A percentile compares a stretch with the other conserved stretches of the same genome.
phyloP scores from a whole-genome alignment of 129 eudicot genomes.

The Heracleum sosnowskyi region DNA sequence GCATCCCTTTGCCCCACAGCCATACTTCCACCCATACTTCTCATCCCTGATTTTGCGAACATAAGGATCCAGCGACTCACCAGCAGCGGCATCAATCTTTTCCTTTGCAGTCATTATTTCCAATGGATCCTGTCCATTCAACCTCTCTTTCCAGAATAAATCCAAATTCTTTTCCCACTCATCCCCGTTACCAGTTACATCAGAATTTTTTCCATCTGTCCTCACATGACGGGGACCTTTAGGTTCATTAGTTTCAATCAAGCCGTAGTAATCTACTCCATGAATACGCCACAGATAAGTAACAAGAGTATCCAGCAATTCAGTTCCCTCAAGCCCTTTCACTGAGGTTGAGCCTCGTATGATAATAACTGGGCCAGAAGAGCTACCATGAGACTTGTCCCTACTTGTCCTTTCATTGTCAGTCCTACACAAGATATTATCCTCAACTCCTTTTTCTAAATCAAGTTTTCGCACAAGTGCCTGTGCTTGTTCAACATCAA shows the following conservation, averaged over 20 bases:
- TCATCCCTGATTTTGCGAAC: conserved; percentile 96
- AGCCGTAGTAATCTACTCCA: conserved; percentile 85
- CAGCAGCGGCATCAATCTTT: conserved; percentile 89
- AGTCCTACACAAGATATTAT: conserved; percentile 62
- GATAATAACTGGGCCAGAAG: conserved; percentile 78
- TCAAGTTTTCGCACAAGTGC: conserved; percentile 89
- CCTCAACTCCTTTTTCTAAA: conserved; percentile 79
- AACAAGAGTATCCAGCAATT: conserved; percentile 85
- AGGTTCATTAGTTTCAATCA: conserved; percentile 67
- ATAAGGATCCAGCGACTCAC: conserved; percentile 82
- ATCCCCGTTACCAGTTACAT: conserved; percentile 34
- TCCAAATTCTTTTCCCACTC: conserved; percentile 94
- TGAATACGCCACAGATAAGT: conserved; percentile 96
- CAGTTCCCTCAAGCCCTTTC: conserved; percentile 91
- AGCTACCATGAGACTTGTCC: conserved; percentile 73
- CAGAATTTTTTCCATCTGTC: conserved; percentile 53
- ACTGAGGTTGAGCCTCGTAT: conserved; percentile 69
- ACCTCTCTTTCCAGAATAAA: conserved; percentile 79
- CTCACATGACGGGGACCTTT: conserved; percentile 88
- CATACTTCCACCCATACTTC: conserved; percentile 98
- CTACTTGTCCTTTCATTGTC: conserved; percentile 70
- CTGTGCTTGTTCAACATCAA: conserved; percentile 76
- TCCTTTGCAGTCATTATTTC: conserved; percentile 93
- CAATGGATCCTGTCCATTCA: conserved; percentile 81
- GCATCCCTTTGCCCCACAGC: conserved; percentile 98